Percentiles rank a stretch among this genome's conserved stretches.
phyloP scores from a whole-genome alignment of 768 basidiomycete genomes.

The Cystofilobasidium ferigula region DNA sequence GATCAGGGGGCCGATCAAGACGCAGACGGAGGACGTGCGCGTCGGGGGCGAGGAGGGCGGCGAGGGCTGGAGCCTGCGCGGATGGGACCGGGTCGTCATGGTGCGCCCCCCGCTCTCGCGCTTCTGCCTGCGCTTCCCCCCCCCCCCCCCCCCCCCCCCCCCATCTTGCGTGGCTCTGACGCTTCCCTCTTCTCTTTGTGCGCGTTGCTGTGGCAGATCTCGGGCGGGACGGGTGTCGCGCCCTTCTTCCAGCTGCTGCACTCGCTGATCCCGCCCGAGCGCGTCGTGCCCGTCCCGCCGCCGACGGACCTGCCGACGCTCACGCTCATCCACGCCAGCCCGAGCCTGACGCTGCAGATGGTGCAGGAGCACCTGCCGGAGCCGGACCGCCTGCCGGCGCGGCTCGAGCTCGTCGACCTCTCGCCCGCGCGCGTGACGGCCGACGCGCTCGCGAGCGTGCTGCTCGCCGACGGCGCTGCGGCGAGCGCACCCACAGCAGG shows the following conservation, averaged over 20 bases:
- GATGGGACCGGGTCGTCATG: constrained; percentile 25
- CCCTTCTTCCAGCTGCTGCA: constrained; percentile 25
- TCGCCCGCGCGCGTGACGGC: constrained; percentile 12
- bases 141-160: too few relatives aligned
- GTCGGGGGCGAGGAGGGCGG: constrained; percentile 3
- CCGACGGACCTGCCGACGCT: constrained; percentile 18
- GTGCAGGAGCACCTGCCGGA: constrained; percentile 22
- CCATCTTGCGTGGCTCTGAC: too few relatives aligned
- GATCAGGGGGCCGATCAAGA: constrained; percentile 17
- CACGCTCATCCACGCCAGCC: constrained; percentile 25
- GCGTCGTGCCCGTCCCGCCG: constrained; percentile 1
- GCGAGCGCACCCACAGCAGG: too few relatives aligned
- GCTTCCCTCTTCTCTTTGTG: neutral
- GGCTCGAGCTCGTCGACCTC: constrained; percentile 24
- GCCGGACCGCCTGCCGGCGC: constrained; percentile 16
- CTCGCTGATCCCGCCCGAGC: constrained; percentile 13
- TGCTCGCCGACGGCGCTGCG: too few relatives aligned
- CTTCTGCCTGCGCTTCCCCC: neutral
- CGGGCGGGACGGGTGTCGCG: constrained; percentile 23
- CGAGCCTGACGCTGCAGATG: constrained; percentile 7
- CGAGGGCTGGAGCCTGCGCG: constrained; percentile 20
- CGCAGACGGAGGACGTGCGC: constrained; percentile 15
- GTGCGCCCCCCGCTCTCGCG: neutral
- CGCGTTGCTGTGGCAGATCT: constrained; percentile 9
- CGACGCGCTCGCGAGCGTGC: constrained; percentile 1